Evolutionary conservation across 2,329 filamentous ascomycete genomes (phyloP).

Genomic region (Neonectria faginata): DNA sequence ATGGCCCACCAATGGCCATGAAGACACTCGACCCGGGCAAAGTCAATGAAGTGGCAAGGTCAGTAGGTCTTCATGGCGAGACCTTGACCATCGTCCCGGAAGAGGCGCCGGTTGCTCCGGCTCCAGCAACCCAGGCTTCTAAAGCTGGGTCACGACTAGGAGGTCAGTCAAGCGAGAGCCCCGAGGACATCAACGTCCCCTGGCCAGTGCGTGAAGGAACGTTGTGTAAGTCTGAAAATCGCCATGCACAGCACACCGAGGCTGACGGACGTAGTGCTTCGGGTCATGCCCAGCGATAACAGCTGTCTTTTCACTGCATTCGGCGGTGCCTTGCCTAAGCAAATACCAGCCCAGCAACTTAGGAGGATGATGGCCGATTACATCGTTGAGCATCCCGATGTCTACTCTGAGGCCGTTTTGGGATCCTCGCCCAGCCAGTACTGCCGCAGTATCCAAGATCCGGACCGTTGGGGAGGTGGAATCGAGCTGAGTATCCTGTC

Average conservation of each 20-base stretch:
- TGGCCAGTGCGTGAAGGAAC: conserved; percentile 64
- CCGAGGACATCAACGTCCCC: conserved; percentile 55
- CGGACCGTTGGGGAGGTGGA: conserved; percentile 88
- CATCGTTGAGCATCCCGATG: conserved; percentile 78
- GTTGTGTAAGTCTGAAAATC: conserved; percentile 53
- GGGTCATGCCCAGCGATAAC: conserved; percentile 98
- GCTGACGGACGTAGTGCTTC: conserved; percentile 69
- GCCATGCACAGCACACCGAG: neutral
- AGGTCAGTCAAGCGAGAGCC: conserved; percentile 29
- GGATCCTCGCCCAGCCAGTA: conserved; percentile 80
- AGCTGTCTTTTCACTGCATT: conserved; percentile 94
- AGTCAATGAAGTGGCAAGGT: conserved; percentile 60
- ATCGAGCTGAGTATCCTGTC: conserved; percentile 91
- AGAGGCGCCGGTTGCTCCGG: conserved; percentile 45
- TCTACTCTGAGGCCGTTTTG: conserved; percentile 82
- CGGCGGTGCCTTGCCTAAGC: conserved; percentile 78
- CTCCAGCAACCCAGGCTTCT: conserved; percentile 15
- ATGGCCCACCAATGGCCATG: conserved; percentile 78
- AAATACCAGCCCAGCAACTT: conserved; percentile 65
- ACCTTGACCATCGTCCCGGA: conserved; percentile 62
- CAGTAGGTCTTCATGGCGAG: conserved; percentile 61
- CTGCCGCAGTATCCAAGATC: conserved; percentile 82
- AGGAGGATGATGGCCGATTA: conserved; percentile 81
- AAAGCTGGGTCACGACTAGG: conserved; percentile 6
- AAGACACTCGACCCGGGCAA: conserved; percentile 73